Evolutionary conservation across 441 rosid genomes (phyloP), one percentile per base, ranked within the genome.

Genomic region (Croton laevigatus): DNA sequence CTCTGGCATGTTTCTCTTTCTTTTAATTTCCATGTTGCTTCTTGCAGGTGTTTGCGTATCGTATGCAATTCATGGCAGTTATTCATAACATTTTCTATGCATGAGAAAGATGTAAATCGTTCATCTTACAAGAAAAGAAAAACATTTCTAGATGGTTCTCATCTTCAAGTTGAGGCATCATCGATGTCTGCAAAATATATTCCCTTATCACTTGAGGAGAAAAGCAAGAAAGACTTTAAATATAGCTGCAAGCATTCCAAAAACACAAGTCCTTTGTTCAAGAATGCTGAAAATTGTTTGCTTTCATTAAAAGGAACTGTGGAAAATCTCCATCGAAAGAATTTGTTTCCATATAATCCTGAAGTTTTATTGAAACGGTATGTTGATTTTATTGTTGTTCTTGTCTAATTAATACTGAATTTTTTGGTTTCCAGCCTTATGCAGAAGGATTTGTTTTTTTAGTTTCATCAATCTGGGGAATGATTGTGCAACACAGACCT

Each of bases 281-380:
- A 79, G 73, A 75, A 84, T 73, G 92, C 91, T 71, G 87, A 81
- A 80, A 70, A 73, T 62, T 94, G 98, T 77, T 82, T 94, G 84
- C 82, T 91, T 84, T 86, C 89, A 14, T 81, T 91, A 71, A 91
- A 88, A 79, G 71, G 46, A 68, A 87, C 95, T 49, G 52, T 87
- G 67, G 87, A 84, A 79, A 88, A 76, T 80, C 96, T 94, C 76
- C 87, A 86, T 73, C 75, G 48, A 69, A 91, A 89, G 84, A 86
- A 82, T 52, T 74, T 94, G 68, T 91, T 94, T 81, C 91, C 94
- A 10, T 94, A 94, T 71, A 88, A 91, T 76, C 96, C 97, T 44
- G 80, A 78, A 74, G 90, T 82, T 68, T 95, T 94, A 81, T 78
- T 94, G 60, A 87, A 85, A 75, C 88, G 97, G 98, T 94, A 36